phyloP scores from a whole-genome alignment of 805 yeast species.

The Clavispora fructus region DNA sequence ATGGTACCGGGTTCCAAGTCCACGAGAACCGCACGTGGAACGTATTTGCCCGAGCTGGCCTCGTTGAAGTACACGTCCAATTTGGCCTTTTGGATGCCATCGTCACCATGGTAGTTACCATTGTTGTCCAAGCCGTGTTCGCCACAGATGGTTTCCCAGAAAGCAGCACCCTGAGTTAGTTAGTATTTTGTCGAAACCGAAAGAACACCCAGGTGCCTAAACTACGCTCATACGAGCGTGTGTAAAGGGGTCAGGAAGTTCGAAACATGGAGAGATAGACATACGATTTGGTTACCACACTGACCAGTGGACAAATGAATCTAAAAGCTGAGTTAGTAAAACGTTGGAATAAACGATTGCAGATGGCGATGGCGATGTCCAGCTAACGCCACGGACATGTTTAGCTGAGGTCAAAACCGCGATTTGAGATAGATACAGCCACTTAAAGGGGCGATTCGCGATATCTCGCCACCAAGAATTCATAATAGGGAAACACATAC shows the following conservation, averaged over 20 bases:
- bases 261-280: conserved; percentile 20
- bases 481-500: conserved; percentile 11
- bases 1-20: conserved; percentile 95
- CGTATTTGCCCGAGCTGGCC: conserved; percentile 82
- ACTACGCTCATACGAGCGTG: too few relatives aligned
- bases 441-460: background rate
- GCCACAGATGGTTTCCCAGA: conserved; percentile 88
- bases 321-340: conserved; percentile 30
- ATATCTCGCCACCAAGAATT: background rate
- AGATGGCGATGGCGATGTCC: background rate
- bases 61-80: conserved; percentile 85
- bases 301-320: conserved; percentile 96
- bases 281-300: conserved; percentile 95
- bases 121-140: conserved; percentile 77
- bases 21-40: conserved; percentile 87
- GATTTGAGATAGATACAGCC: background rate
- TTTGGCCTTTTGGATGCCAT: conserved; percentile 44
- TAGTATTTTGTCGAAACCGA: conserved; percentile 11
- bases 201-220: too few relatives aligned
- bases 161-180: conserved; percentile 69
- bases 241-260: too few relatives aligned
- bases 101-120: conserved; percentile 58
- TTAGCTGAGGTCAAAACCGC: background rate
- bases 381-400: background rate
- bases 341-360: background rate